These are phyloP conservation scores for Xylaria palmicola DNA, from an alignment of 495 filamentous ascomycete species.

Conservation along the genomic window DNA sequence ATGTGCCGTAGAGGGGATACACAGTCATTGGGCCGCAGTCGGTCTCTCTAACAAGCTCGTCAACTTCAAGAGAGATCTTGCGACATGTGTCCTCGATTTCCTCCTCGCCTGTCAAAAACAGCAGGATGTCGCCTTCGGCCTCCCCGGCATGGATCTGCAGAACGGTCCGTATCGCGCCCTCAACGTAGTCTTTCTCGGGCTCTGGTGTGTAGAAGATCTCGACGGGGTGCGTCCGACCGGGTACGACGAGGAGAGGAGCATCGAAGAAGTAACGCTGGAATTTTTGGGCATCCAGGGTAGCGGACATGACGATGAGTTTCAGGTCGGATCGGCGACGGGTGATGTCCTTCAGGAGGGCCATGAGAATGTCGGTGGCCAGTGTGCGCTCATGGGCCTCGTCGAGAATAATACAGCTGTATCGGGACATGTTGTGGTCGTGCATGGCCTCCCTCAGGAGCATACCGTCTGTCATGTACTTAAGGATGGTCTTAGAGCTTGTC, in stretches of 20 bases:
- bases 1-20: conserved; percentile 90
- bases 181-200: conserved; percentile 94
- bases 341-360: conserved; percentile 91
- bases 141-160: conserved; percentile 94
- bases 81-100: conserved; percentile 96
- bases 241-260: conserved; percentile 89
- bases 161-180: conserved; percentile 90
- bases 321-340: conserved; percentile 74
- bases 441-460: conserved; percentile 98
- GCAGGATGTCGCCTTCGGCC: conserved; percentile 87
- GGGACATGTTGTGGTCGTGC: conserved; percentile 86
- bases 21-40: conserved; percentile 87
- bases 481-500: conserved; percentile 82
- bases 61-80: conserved; percentile 85
- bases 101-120: conserved; percentile 98
- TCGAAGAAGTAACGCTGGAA: conserved; percentile 98
- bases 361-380: conserved; percentile 90
- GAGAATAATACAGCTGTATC: conserved; percentile 97
- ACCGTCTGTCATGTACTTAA: conserved; percentile 99
- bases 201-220: conserved; percentile 98
- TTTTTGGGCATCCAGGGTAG: conserved; percentile 93
- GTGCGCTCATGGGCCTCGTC: conserved; percentile 98
- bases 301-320: conserved; percentile 98
- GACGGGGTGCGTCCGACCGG: conserved; percentile 92
- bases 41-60: conserved; percentile 86